A percentile compares a stretch with the other conserved stretches of the same genome.
phyloP scores from a whole-genome alignment of 225 moss, liverwort and hornwort genomes.

The Takakia lepidozioides region DNA sequence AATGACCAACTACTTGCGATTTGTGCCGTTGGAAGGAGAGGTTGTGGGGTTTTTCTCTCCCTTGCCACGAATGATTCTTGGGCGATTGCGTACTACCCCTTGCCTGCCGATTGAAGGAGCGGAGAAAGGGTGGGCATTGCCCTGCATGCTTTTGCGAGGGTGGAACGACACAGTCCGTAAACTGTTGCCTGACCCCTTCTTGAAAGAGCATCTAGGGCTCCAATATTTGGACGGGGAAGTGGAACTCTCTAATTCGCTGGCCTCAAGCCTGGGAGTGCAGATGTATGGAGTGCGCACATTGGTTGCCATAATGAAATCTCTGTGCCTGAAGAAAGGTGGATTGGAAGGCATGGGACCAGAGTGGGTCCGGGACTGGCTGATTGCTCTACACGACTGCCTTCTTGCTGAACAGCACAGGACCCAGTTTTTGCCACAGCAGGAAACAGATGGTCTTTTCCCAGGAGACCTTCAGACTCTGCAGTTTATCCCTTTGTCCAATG shows the following conservation, averaged over 20 bases:
- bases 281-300: constrained; percentile 59
- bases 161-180: constrained; percentile 56
- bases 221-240: constrained; percentile 78
- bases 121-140: constrained; percentile 69
- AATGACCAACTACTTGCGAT: constrained; percentile 70
- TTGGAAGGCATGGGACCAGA: constrained; percentile 31
- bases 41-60: constrained; percentile 90
- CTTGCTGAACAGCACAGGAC: constrained; percentile 35
- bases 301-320: constrained; percentile 64
- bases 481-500: constrained; percentile 66
- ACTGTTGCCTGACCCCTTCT: constrained; percentile 52
- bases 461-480: constrained; percentile 50
- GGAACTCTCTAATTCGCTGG: constrained; percentile 52
- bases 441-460: constrained; percentile 14
- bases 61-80: constrained; percentile 71
- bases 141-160: constrained; percentile 57
- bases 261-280: constrained; percentile 68
- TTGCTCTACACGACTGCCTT: constrained; percentile 68
- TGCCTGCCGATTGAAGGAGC: constrained; percentile 72
- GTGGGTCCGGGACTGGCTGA: constrained; percentile 76
- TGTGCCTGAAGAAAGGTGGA: constrained; percentile 33
- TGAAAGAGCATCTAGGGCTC: constrained; percentile 69
- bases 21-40: constrained; percentile 92
- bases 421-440: constrained; percentile 16
- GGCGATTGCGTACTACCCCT: constrained; percentile 50